Conservation (phyloP, 306 rosid species). For the Crataegus laevigata region DNA sequence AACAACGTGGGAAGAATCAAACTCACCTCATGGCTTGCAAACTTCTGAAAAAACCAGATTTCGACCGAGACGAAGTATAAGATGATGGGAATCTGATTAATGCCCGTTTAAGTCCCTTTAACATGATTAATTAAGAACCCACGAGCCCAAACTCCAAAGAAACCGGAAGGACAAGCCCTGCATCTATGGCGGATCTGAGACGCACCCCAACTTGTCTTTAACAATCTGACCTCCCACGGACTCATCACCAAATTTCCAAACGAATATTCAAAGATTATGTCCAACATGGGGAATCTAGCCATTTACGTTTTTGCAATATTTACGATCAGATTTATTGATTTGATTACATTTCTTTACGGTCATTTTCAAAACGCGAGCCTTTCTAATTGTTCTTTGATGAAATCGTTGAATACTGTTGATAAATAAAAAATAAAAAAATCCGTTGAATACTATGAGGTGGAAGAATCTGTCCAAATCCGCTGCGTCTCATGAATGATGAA, state of each 20-base stretch:
- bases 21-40: constrained; percentile 58
- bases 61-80: constrained; percentile 22
- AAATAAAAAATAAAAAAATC: no score
- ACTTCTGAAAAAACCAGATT: constrained; percentile 16
- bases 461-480: neutral
- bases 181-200: constrained; percentile 41
- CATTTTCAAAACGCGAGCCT: neutral
- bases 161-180: neutral
- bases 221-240: neutral
- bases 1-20: neutral
- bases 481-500: neutral
- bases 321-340: neutral
- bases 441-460: neutral
- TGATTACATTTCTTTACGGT: neutral
- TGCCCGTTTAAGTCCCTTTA: constrained; percentile 29
- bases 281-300: neutral
- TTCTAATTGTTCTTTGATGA: neutral
- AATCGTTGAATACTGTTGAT: neutral
- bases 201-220: constrained; percentile 10
- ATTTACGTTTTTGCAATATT: neutral
- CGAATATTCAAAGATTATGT: neutral
- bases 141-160: neutral
- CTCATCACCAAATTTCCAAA: neutral
- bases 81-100: constrained; percentile 7
- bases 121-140: neutral